A percentile compares a stretch with the other conserved stretches of the same genome.
phyloP scores from a whole-genome alignment of 2,329 filamentous ascomycete species.

The Xylariaceae sp. region DNA sequence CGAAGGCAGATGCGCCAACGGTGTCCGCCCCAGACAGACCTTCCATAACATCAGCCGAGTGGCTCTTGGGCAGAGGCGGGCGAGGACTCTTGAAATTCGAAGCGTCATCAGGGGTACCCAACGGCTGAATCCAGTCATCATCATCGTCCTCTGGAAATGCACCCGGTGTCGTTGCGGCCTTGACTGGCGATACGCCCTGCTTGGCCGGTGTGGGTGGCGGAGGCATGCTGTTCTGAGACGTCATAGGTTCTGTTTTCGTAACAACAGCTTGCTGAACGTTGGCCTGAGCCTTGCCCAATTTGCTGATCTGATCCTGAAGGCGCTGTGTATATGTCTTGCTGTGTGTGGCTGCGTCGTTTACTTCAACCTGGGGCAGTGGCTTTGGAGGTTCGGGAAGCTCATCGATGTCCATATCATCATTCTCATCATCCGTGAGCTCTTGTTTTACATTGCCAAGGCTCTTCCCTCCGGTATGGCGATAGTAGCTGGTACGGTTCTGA shows the following conservation, averaged over 20 bases:
- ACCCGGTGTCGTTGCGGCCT: slow-evolving; percentile 44
- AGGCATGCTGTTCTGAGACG: slow-evolving; percentile 26
- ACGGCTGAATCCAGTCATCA: slow-evolving; percentile 60
- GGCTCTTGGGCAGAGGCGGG: slow-evolving; percentile 53
- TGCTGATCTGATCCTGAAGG: slow-evolving; percentile 86
- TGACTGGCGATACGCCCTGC: slow-evolving; percentile 33
- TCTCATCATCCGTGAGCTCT: slow-evolving; percentile 35
- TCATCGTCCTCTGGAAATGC: slow-evolving; percentile 55
- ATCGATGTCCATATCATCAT: slow-evolving; percentile 43
- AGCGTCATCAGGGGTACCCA: slow-evolving; percentile 33
- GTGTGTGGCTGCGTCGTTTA: slow-evolving; percentile 53
- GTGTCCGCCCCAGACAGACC: slow-evolving; percentile 45
- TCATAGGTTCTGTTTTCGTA: slow-evolving; percentile 36
- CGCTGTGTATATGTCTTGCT: slow-evolving; percentile 92
- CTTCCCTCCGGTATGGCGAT: slow-evolving; percentile 68
- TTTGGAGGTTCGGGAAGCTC: slow-evolving; percentile 38
- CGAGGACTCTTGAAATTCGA: slow-evolving; percentile 39
- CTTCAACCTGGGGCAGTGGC: slow-evolving; percentile 42
- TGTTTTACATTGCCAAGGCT: slow-evolving; percentile 53
- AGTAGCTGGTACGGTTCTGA: slow-evolving; percentile 64
- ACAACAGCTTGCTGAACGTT: slow-evolving; percentile 44
- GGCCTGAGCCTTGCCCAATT: slow-evolving; percentile 54
- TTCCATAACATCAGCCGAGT: slow-evolving; percentile 58
- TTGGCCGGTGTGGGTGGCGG: slow-evolving; percentile 33
- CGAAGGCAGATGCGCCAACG: slow-evolving; percentile 43